Evolutionary conservation across 306 rosid species (phyloP).

Genomic region (Aeschynomene evenia): DNA sequence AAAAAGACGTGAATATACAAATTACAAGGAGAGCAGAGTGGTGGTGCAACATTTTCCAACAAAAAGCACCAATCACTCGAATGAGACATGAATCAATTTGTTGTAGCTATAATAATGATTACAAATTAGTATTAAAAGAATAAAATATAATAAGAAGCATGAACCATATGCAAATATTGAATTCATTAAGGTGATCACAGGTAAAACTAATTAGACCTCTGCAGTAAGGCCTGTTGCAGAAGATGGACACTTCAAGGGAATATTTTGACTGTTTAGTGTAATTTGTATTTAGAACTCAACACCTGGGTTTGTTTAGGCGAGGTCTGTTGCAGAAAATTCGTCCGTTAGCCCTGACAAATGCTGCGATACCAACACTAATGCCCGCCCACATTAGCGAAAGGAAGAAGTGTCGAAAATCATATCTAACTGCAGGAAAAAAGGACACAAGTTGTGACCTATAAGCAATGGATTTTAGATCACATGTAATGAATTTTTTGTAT

Average conservation of each 20-base stretch:
- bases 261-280: not conserved
- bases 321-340: slow-evolving; percentile 80
- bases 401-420: slow-evolving; percentile 70
- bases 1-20: slow-evolving; percentile 18
- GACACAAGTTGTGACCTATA: not conserved
- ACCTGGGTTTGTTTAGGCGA: slow-evolving; percentile 63
- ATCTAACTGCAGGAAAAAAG: slow-evolving; percentile 46
- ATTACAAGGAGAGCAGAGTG: slow-evolving; percentile 17
- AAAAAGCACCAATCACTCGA: slow-evolving; percentile 10
- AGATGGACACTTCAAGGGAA: not conserved
- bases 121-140: slow-evolving; percentile 38
- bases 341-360: slow-evolving; percentile 78
- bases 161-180: slow-evolving; percentile 22
- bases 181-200: slow-evolving; percentile 20
- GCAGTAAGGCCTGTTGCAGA: slow-evolving; percentile 13
- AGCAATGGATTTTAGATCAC: not conserved
- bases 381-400: slow-evolving; percentile 76
- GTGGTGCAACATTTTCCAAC: not conserved
- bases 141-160: slow-evolving; percentile 22
- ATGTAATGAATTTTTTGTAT: too few species aligned
- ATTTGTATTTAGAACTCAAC: slow-evolving; percentile 30
- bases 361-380: slow-evolving; percentile 67
- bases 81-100: slow-evolving; percentile 20
- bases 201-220: slow-evolving; percentile 5
- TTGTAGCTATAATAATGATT: slow-evolving; percentile 19